These are phyloP conservation scores for Hanseniaspora singularis DNA, from an alignment of 805 yeast genomes.

Conservation along the genomic window DNA sequence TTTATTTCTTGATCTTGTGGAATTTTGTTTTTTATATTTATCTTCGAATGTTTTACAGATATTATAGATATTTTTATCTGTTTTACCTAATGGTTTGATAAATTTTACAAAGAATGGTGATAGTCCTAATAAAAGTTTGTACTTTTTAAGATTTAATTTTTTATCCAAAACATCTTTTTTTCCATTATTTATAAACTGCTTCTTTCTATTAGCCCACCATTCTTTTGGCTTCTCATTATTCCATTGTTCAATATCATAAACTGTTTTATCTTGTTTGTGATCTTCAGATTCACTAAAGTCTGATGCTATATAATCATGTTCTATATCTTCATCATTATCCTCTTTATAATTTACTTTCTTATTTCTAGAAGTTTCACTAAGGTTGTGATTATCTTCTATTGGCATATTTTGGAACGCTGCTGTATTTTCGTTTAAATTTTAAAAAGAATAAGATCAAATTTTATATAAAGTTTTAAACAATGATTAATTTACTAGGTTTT, in stretches of 20 bases:
- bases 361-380: not conserved
- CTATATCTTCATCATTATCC: conserved; percentile 10
- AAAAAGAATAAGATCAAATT: too few species aligned
- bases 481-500: too few species aligned
- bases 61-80: conserved; percentile 12
- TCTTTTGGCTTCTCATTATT: conserved; percentile 15
- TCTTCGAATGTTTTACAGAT: conserved; percentile 5
- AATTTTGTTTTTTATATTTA: not conserved
- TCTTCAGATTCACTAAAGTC: not conserved
- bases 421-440: too few species aligned
- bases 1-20: not conserved
- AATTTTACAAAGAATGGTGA: conserved; percentile 4
- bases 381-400: too few species aligned
- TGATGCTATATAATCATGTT: conserved; percentile 11
- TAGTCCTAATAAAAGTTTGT: conserved; percentile 17
- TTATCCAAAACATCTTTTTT: conserved; percentile 15
- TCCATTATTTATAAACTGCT: conserved; percentile 4
- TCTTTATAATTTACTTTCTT: conserved; percentile 7
- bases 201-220: conserved; percentile 9
- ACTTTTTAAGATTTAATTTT: conserved; percentile 14
- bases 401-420: too few species aligned
- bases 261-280: not conserved
- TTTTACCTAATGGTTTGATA: conserved; percentile 14
- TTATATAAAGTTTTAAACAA: too few species aligned
- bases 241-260: conserved; percentile 12